Conservation (phyloP, 305 asterid species). For the Andrographis paniculata region DNA sequence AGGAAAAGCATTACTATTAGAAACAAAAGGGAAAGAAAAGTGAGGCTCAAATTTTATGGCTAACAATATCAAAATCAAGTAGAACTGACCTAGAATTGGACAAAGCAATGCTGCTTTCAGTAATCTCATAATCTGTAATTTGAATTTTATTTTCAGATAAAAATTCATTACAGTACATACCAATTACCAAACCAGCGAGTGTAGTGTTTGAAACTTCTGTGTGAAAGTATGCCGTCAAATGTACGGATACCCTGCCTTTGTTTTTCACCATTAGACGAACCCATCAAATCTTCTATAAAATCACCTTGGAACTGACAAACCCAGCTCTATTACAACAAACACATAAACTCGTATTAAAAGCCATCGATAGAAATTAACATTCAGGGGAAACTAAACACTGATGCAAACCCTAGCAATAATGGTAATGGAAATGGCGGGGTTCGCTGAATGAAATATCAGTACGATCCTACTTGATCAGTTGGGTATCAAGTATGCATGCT, state of each 20-base stretch:
- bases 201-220: background rate
- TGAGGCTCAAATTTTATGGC: too few relatives aligned
- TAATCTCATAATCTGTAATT: too few relatives aligned
- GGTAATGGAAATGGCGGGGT: background rate
- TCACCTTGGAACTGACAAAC: conserved; percentile 94
- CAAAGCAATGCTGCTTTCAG: too few relatives aligned
- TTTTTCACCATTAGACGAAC: background rate
- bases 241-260: background rate
- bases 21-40: too few relatives aligned
- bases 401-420: background rate
- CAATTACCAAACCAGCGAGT: background rate
- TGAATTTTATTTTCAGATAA: too few relatives aligned
- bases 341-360: conserved; percentile 41
- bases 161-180: background rate
- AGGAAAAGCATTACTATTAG: too few relatives aligned
- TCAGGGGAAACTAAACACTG: conserved; percentile 3
- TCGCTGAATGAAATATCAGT: too few relatives aligned
- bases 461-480: too few relatives aligned
- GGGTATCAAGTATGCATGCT: too few relatives aligned
- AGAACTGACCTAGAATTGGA: too few relatives aligned
- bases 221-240: background rate
- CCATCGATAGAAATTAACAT: background rate
- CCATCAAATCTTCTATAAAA: background rate
- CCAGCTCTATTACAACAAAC: conserved; percentile 67
- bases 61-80: too few relatives aligned